These are phyloP conservation scores for Schoenoplectus tabernaemontani DNA, from an alignment of 202 grass and related monocot genomes.

Conservation along the genomic window DNA sequence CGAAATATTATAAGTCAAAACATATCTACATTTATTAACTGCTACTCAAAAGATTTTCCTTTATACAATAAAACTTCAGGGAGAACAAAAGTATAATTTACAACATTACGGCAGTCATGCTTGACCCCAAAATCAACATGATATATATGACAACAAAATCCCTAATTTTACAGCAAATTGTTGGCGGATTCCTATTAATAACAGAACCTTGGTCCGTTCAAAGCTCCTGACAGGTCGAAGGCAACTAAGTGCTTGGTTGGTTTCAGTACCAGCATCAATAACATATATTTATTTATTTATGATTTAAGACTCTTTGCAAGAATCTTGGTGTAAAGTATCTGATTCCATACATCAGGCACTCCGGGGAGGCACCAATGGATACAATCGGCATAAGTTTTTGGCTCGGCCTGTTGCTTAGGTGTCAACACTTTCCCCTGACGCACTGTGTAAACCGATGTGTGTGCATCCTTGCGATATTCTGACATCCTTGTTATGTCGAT, in stretches of 20 bases:
- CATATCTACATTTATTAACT: neutral
- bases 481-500: constrained; percentile 83
- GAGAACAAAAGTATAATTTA: constrained; percentile 24
- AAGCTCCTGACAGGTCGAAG: neutral
- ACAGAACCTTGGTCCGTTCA: neutral
- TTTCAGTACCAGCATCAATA: neutral
- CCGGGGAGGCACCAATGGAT: constrained; percentile 95
- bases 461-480: constrained; percentile 83
- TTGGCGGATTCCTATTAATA: constrained; percentile 1
- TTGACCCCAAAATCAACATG: constrained; percentile 14
- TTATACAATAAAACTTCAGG: constrained; percentile 19
- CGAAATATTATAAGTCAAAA: neutral
- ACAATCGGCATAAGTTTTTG: constrained; percentile 56
- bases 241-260: neutral
- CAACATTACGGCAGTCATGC: neutral
- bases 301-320: constrained; percentile 24
- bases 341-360: constrained; percentile 80
- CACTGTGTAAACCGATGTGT: constrained; percentile 51
- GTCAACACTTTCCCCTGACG: constrained; percentile 65
- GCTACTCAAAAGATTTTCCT: neutral
- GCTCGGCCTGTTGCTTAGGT: constrained; percentile 47
- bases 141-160: neutral
- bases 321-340: constrained; percentile 63
- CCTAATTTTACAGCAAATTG: constrained; percentile 4
- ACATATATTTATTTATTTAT: neutral